Evolutionary conservation across 768 basidiomycete genomes (phyloP).

Genomic region (Infundibulicybe gibba): DNA sequence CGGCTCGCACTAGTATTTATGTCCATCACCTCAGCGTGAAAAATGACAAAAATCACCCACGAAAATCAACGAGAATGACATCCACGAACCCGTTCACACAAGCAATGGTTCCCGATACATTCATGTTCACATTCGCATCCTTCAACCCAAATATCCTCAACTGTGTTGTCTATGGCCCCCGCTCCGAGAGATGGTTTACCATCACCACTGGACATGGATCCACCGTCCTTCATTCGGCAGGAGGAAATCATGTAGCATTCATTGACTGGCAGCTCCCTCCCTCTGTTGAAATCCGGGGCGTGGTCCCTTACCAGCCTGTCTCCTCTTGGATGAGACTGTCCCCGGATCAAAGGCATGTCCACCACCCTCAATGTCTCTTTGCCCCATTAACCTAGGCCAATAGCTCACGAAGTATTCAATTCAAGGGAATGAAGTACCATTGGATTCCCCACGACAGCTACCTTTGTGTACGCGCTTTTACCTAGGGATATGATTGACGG

Average conservation of each 20-base stretch:
- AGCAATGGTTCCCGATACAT: slow-evolving; percentile 18
- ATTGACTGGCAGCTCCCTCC: slow-evolving; percentile 54
- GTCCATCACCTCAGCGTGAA: too few relatives aligned
- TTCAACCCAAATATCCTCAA: slow-evolving; percentile 52
- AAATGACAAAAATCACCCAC: too few relatives aligned
- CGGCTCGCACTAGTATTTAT: too few relatives aligned
- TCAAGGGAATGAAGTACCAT: slow-evolving; percentile 44
- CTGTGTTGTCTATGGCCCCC: slow-evolving; percentile 49
- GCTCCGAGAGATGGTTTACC: slow-evolving; percentile 42
- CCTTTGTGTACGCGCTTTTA: slow-evolving; percentile 41
- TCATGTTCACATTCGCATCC: slow-evolving; percentile 45
- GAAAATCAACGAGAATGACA: too few relatives aligned
- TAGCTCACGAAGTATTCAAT: slow-evolving; percentile 48
- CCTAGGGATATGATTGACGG: too few relatives aligned
- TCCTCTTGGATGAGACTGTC: slow-evolving; percentile 53
- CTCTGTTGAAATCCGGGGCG: slow-evolving; percentile 49
- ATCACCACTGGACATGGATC: slow-evolving; percentile 53
- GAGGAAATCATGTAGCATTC: slow-evolving; percentile 45
- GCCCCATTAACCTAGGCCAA: background rate
- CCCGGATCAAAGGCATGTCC: slow-evolving; percentile 35
- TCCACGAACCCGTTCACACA: too few relatives aligned
- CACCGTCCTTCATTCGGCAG: slow-evolving; percentile 48
- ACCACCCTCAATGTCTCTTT: too few relatives aligned
- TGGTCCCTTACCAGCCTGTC: slow-evolving; percentile 42
- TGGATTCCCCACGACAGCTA: slow-evolving; percentile 54